Evolutionary conservation across 2,329 filamentous ascomycete genomes (phyloP), one percentile per base, ranked within the genome.

Genomic region (Endoconidiophora laricicola): DNA sequence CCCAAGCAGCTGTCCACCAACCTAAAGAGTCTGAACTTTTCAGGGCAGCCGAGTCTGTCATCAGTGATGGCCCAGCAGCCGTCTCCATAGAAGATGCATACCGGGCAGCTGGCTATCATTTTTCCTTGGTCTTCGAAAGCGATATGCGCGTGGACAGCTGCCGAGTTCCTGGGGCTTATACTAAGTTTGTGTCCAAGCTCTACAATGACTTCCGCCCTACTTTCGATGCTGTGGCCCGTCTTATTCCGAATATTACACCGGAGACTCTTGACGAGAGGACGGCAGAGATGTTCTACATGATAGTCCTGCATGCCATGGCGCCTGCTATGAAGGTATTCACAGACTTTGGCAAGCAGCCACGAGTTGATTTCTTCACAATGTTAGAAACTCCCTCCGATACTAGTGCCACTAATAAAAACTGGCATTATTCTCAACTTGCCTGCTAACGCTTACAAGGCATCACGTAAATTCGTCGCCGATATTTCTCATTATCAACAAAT

Each of bases 351-450:
- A 83, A 87, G 60, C 63, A 70, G 20, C 69, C 81, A 46, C 87
- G 83, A 60, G 78, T 86, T 60, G 88, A 94, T 61, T 95, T 95
- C 62, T 91, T 81, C 67, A 56, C 78, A 50, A 73, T 76, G 73
- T 71, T 56, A 63, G 71, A 54, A 18, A 18, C 16, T 6, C 16
- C 2, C 3, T 20, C 12, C 10, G 9, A 18, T 18, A 18, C 16
- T 18, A 18, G 16, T 18, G 16, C 16, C 16, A 18, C 16, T 18
- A 18, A 18, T 18, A 18, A 18, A 18, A 18, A 18, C 2, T 18
- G 16, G 16, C 16, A 18, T 18, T 18, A 18, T 18, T 18, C 16
- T 18, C 16, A 18, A 18, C 39, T 6, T 39, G 14, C 2, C 43
- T 24, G n/a, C 46, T 53, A 23, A 57, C 40, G 2, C 6, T 4